Base-by-base conservation (phyloP, 495 filamentous ascomycete genomes). In the Geoglossum glabrum region DNA sequence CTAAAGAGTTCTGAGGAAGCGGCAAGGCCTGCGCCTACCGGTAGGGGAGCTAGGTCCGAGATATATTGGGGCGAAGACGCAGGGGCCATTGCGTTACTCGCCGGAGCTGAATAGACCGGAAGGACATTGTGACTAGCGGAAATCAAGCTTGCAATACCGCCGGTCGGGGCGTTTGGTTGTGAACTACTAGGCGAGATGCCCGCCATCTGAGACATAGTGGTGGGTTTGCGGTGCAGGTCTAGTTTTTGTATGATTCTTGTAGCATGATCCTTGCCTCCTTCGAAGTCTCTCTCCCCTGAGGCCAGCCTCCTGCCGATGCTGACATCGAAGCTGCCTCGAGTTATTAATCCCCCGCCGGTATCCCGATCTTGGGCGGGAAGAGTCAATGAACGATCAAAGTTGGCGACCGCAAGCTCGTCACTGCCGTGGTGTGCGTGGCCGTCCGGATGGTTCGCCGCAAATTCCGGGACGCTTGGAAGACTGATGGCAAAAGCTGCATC, bases 401-500 rank as follows among this genome's bases (percentile, higher is more conserved):
- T 63, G n/a, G 58, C 38, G 31, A 64, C 54, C n/a, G 62, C 64
- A 7, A 70, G 61, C 13, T 82, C 79, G 40, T 86, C 82, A 54
- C 70, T 73, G 17, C 69, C 66, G 59, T 78, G 69, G 17, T 79
- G 73, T n/a, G 76, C 76, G 57, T 87, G 73, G 15, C 75, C 80
- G 62, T 93, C 87, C 11, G 79, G 67, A 5, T 76, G 69, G 62
- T 85, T 88, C 36, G 87, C 86, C 11, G 87, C 83, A 65, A 95
- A 95, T 64, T 95, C 90, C 3, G 86, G 84, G 1, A 92, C 84
- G 47, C 84, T 82, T 17, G 92, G 85, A 21, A 87, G 84, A 8
- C 84, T 94, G 61, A 98, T 90, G 10, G 89, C 81, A 70, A 97
- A 97, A 13, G 92, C 93, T 33, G 87, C 84, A 67, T 95, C 89